Base-by-base conservation (phyloP, 2,329 filamentous ascomycete species). In the Fusarium sp. region DNA sequence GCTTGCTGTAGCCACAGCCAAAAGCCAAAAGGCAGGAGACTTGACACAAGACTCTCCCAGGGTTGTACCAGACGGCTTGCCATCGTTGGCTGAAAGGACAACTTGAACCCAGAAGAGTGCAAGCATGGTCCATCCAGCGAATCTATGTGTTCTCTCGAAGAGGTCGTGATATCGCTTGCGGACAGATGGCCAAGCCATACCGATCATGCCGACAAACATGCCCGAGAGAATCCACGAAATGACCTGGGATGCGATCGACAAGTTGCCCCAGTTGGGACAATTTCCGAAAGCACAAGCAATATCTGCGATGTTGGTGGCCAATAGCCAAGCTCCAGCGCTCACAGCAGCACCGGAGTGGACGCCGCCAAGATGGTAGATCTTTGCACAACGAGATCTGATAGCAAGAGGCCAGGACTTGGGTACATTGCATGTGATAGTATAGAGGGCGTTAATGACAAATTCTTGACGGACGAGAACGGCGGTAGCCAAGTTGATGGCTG, bases 131-230 rank as follows among this genome's bases (percentile, higher is more conserved):
- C 91, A 94, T 9, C 91, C 91, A 10, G 85, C 85, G 74, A 91
- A 93, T 30, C 91, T 89, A 77, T 94, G 92, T 33, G 85, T 85
- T 50, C 86, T 79, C 79, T 94, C 92, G 73, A 93, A 94, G 44
- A 84, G 78, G 76, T 94, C 86, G 79, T 94, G 92, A 65, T 84
- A 82, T 31, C 82, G 84, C 70, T 83, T 82, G 26, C 92, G 88
- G 58, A 93, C 82, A 10, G 77, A 75, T 2, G 92, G 91, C 74
- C 90, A 85, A 1, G 92, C 89, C 53, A 89, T 85, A 47, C 81
- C 78, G 42, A 91, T 81, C 73, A 93, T 90, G 23, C 80, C 74
- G 50, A 86, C 69, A 66, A 92, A 83, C 52, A 92, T 81, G 2
- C 79, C 74, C n/a, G 86, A 80, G 23, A 92, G 82, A n/a, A 89